phyloP scores from a whole-genome alignment of 306 rosid genomes.

The Gastrolobium villosum region DNA sequence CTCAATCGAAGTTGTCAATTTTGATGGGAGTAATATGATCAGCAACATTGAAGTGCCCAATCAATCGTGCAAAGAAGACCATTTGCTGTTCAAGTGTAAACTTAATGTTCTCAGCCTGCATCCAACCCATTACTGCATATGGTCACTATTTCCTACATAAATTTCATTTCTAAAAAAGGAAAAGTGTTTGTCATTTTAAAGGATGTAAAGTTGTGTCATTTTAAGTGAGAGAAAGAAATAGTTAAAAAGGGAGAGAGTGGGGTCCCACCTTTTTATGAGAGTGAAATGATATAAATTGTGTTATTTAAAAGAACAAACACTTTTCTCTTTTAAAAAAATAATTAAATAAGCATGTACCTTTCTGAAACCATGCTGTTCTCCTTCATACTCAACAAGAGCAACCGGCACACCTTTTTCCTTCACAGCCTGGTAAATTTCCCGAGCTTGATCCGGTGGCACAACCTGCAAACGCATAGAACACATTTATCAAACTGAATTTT shows the following conservation, averaged over 20 bases:
- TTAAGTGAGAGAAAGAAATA: no score
- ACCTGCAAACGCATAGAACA: constrained; percentile 60
- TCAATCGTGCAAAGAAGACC: constrained; percentile 93
- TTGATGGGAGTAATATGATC: constrained; percentile 83
- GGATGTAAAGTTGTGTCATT: no score
- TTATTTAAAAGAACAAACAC: no score
- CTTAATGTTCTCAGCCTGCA: constrained; percentile 95
- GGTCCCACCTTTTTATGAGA: no score
- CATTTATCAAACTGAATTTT: not conserved
- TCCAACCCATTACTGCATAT: constrained; percentile 37
- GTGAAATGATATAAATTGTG: no score
- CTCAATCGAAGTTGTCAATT: constrained; percentile 75
- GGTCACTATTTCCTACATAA: constrained; percentile 20
- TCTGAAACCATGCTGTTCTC: constrained; percentile 98
- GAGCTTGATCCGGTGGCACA: constrained; percentile 90
- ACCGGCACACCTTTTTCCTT: constrained; percentile 93
- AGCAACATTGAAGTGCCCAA: constrained; percentile 85
- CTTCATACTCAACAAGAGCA: constrained; percentile 92
- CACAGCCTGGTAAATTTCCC: constrained; percentile 75
- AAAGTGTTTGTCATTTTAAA: no score
- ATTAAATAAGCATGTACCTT: constrained; percentile 61
- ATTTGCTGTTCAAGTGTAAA: constrained; percentile 95
- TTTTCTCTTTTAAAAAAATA: not conserved
- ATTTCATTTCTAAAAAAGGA: not conserved
- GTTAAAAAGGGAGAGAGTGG: no score